These are phyloP conservation scores for Parachlorella kessleri DNA, from an alignment of 139 green algal genomes.

Conservation along the genomic window DNA sequence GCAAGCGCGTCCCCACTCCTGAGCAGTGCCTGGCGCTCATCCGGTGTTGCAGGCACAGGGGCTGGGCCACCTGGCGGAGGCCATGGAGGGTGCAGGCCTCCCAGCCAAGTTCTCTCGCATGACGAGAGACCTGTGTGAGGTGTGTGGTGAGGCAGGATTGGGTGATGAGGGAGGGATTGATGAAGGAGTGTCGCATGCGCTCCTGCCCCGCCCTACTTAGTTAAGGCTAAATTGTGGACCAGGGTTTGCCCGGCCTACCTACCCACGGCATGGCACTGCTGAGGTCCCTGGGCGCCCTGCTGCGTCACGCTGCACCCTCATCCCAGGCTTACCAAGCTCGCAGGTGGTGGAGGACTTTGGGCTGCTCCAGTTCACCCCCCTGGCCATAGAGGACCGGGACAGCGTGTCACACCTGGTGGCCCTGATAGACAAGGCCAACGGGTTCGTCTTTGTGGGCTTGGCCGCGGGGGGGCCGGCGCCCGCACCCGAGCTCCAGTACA, in stretches of 20 bases:
- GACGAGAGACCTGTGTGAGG: constrained; percentile 35
- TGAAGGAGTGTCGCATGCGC: background rate
- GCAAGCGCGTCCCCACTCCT: background rate
- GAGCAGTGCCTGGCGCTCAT: too few species aligned
- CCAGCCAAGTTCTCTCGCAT: constrained; percentile 27
- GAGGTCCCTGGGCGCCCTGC: background rate
- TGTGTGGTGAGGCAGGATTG: background rate
- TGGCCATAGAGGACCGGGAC: constrained; percentile 83
- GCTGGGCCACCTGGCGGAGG: constrained; percentile 73
- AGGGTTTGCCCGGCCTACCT: background rate
- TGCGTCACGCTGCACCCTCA: background rate
- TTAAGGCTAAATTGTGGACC: background rate
- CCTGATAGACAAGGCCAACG: constrained; percentile 80
- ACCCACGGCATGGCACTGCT: background rate
- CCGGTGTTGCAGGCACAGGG: constrained; percentile 85
- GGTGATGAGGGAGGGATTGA: background rate
- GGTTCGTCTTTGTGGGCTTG: constrained; percentile 62
- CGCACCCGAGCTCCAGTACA: constrained; percentile 37
- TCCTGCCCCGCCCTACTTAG: background rate
- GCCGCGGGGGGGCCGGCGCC: background rate
- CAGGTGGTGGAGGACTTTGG: constrained; percentile 86
- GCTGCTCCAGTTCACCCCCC: constrained; percentile 83
- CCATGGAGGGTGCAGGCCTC: constrained; percentile 48
- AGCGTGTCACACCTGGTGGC: constrained; percentile 59
- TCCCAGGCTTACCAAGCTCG: background rate